Evolutionary conservation across 176 grass and related monocot species (phyloP).

Genomic region (Zoysia pacifica): DNA sequence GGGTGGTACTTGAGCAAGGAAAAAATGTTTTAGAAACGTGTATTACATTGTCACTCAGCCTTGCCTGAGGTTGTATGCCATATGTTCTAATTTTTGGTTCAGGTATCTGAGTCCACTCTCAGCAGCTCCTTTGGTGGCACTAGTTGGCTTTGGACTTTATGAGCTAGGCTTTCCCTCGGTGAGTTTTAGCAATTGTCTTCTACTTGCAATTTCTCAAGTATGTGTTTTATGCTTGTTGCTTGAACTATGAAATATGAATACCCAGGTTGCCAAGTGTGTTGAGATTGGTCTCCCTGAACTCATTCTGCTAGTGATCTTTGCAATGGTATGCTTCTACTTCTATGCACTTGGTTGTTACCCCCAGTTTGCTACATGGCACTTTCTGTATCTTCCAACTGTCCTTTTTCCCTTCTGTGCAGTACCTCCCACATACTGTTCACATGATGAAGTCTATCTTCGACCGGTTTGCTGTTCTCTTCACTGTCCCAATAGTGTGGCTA

Average conservation of each 20-base stretch:
- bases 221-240: conserved; percentile 23
- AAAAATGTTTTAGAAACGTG: conserved; percentile 3
- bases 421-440: conserved; percentile 63
- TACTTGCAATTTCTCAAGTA: conserved; percentile 5
- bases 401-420: conserved; percentile 49
- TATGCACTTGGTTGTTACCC: background rate
- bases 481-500: conserved; percentile 90
- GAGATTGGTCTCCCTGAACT: conserved; percentile 97
- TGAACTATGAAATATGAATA: conserved; percentile 20
- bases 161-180: conserved; percentile 96
- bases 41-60: background rate
- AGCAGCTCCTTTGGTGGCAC: conserved; percentile 78
- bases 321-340: conserved; percentile 60
- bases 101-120: conserved; percentile 95
- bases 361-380: conserved; percentile 9
- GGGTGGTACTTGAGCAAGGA: conserved; percentile 5
- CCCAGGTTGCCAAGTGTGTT: conserved; percentile 93
- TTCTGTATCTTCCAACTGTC: background rate
- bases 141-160: conserved; percentile 90
- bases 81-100: conserved; percentile 40
- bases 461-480: conserved; percentile 90
- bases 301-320: conserved; percentile 78
- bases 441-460: conserved; percentile 71
- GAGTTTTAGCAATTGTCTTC: conserved; percentile 37
- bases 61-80: conserved; percentile 3